These are phyloP conservation scores for Myriosclerotinia duriaeana DNA, from an alignment of 2,329 filamentous ascomycete species.

Conservation along the genomic window DNA sequence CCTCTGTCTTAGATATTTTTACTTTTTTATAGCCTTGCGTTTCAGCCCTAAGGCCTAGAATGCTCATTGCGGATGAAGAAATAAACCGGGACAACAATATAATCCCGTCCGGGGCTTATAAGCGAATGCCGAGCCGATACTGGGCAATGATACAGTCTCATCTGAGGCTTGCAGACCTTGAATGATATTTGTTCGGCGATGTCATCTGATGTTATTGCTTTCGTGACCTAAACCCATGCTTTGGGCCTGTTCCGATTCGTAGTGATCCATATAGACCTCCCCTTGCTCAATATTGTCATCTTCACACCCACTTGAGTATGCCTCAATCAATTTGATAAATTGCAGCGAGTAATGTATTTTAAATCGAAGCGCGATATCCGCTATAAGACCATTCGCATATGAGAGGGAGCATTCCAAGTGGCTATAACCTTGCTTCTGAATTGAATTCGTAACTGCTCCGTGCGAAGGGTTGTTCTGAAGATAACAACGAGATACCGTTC, in stretches of 20 bases:
- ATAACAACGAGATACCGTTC: too few relatives aligned
- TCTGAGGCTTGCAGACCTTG: not conserved
- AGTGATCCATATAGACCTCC: not conserved
- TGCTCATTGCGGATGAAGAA: not conserved
- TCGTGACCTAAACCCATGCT: not conserved
- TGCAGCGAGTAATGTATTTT: not conserved
- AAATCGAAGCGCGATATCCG: not conserved
- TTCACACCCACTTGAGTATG: not conserved
- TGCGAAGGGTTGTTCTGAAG: not conserved
- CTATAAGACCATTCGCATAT: not conserved
- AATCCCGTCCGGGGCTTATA: not conserved
- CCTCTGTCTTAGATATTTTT: not conserved
- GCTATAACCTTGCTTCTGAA: not conserved
- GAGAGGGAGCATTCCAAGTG: not conserved
- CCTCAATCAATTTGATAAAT: not conserved
- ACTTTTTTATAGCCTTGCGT: not conserved
- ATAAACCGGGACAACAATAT: not conserved
- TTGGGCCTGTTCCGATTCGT: conserved; percentile 5
- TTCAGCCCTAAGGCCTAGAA: conserved; percentile 12
- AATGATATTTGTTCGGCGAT: not conserved
- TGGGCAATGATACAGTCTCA: not conserved
- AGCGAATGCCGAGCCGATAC: conserved; percentile 8
- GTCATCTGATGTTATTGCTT: not conserved
- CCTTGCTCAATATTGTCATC: not conserved
- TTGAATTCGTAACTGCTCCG: too few relatives aligned